Evolutionary conservation across 805 yeast genomes (phyloP).

Genomic region (Kockiozyma suomiensis): DNA sequence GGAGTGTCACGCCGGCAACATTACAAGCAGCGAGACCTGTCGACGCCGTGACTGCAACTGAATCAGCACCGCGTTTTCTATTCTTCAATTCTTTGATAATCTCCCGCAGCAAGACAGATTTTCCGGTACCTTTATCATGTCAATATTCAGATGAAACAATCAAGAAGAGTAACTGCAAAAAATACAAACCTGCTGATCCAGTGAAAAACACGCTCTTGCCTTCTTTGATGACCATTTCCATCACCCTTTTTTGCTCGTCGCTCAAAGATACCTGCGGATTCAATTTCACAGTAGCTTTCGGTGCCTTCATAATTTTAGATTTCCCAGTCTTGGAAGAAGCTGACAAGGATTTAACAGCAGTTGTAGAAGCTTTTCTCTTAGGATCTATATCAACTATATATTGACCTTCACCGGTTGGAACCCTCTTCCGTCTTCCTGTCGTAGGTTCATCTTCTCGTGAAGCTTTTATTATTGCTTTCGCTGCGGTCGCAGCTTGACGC

Average conservation of each 20-base stretch:
- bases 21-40: conserved; percentile 96
- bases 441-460: background rate
- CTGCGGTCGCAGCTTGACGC: background rate
- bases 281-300: conserved; percentile 9
- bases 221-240: conserved; percentile 65
- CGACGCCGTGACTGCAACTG: conserved; percentile 88
- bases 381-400: conserved; percentile 14
- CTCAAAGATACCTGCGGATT: conserved; percentile 40
- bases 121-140: conserved; percentile 62
- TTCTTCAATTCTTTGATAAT: conserved; percentile 58
- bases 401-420: background rate
- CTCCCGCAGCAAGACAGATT: conserved; percentile 78
- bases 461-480: background rate
- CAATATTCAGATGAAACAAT: background rate
- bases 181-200: conserved; percentile 80
- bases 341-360: background rate
- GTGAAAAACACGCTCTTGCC: conserved; percentile 76
- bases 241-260: conserved; percentile 57
- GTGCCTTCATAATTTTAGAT: conserved; percentile 8
- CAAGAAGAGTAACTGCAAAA: background rate
- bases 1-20: conserved; percentile 88
- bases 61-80: conserved; percentile 46
- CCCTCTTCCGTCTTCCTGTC: background rate
- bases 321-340: background rate
- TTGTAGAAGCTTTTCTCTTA: conserved; percentile 10